Conservation (phyloP, 345 rosid genomes). For the Sisymbrium irio region DNA sequence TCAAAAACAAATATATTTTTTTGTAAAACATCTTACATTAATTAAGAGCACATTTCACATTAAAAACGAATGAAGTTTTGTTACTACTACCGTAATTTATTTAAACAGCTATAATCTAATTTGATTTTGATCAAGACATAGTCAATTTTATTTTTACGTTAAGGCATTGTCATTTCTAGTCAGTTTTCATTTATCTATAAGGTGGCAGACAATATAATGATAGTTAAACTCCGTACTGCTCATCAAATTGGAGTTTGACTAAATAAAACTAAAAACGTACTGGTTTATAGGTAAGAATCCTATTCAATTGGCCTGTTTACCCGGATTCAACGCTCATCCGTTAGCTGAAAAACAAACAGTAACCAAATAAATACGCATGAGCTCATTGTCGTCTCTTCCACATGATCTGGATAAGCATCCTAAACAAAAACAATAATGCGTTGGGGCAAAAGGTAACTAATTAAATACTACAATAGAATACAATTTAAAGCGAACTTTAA, state of each 20-base stretch:
- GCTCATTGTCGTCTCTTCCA: background rate
- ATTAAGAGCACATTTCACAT: no score
- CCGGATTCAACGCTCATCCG: slow-evolving; percentile 24
- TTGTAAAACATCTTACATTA: no score
- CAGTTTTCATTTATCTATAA: background rate
- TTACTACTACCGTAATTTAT: no score
- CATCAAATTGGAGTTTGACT: background rate
- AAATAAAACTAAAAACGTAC: background rate
- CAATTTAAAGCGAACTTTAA: background rate
- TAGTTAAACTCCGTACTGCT: background rate
- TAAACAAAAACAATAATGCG: slow-evolving; percentile 13
- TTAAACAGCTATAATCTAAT: no score
- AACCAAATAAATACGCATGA: slow-evolving; percentile 9
- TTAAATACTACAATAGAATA: background rate
- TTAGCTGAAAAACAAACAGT: background rate
- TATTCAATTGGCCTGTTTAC: background rate
- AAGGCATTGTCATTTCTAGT: background rate
- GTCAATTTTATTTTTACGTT: background rate
- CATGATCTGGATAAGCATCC: slow-evolving; percentile 23
- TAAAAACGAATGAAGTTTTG: no score
- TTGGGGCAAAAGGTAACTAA: background rate
- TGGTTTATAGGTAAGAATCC: background rate
- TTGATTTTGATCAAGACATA: no score
- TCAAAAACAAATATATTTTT: no score
- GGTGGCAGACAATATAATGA: slow-evolving; percentile 10